Evolutionary conservation across 2,329 filamentous ascomycete genomes (phyloP), one percentile per base, ranked within the genome.

Genomic region (Pseudogymnoascus sp.): DNA sequence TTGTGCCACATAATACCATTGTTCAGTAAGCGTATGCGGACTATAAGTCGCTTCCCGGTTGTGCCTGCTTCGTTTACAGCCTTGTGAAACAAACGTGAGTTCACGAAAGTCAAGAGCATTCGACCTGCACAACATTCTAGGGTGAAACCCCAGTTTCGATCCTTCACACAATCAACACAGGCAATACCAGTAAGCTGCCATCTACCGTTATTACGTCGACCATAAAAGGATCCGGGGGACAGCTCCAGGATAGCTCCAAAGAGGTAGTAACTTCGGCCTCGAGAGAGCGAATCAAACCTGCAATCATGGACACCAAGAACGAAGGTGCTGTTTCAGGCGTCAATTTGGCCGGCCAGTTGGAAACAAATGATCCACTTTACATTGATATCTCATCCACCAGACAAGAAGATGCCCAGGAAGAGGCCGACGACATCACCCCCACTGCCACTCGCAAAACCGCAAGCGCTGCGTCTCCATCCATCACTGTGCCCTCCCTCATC

Each of bases 401-500:
- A 14, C 4, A 30, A 33, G 43, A 50, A 18, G 8, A 2, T 11
- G 14, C 8, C 4, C 25, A 50, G 8, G 47, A 12, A 33, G 47
- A 33, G 33, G n/a, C 25, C 25, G 25, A 33, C 25, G 28, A 53
- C 6, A 53, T 33, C 25, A 53, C 28, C 2, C 47, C 47, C 3
- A 53, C 47, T 12, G 28, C 47, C n/a, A 33, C 47, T 5, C 47
- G 47, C 47, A 53, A 53, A 33, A 53, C 47, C 6, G 47, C 47
- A 33, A 53, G 47, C 28, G 25, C 47, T 18, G n/a, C 47, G 5
- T 14, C n/a, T 33, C n/a, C 25, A 53, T 15, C 25, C n/a, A 53
- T 63, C 66, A 73, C 68, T 5, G 71, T 77, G 15, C 78, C 79
- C 18, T 75, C 80, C 63, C 73, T 53, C 8, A 79, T 81, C 65